Base-by-base conservation (phyloP, 108 stramenopile species). In the Pseudonitzschia pungens region DNA sequence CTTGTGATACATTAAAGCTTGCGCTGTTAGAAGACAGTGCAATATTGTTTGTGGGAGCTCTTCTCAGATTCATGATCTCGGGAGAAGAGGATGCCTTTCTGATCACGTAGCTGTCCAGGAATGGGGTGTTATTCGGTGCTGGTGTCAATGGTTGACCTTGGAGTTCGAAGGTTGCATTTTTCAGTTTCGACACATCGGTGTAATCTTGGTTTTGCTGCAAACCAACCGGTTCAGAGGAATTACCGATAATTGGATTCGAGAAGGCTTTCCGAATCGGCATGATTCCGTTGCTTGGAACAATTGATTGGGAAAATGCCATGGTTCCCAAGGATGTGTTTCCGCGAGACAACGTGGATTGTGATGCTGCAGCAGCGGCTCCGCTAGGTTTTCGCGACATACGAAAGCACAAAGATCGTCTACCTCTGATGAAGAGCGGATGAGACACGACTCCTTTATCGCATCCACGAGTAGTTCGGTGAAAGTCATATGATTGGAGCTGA, bases 401-500 rank as follows among this genome's bases (percentile, higher is more conserved):
- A 31, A 43, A 44, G 62, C 63, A 73, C 48, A 74, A 73, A 32
- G 68, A 77, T 26, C 64, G 72, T 32, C 41, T 22, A 10, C 77
- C 77, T 58, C 77, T 59, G n/a, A 84, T 41, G 67, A 90, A 87
- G 27, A 70, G 40, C 41, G 78, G 83, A 69, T 90, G 86, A 53
- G 80, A 90, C 58, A 88, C 86, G n/a, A 71, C 64, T 32, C 80
- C 77, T 45, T 79, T 71, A 56, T 86, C 85, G 24, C 20, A 40
- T 8, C 85, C 82, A 24, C 64, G 66, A 42, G 90, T 84, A 1
- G 91, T 56, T 27, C 91, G 75, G 22, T 76, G 66, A 76, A 92
- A 95, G 32, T 89, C 90, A 62, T 95, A 95, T 7, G 91, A 71
- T 66, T 95, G 91, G 20, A 91, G 81, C 54, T 93, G 89, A 22